Conservation (phyloP, 1,139 yeast species). For the Protomyces lactucae-debilis region DNA sequence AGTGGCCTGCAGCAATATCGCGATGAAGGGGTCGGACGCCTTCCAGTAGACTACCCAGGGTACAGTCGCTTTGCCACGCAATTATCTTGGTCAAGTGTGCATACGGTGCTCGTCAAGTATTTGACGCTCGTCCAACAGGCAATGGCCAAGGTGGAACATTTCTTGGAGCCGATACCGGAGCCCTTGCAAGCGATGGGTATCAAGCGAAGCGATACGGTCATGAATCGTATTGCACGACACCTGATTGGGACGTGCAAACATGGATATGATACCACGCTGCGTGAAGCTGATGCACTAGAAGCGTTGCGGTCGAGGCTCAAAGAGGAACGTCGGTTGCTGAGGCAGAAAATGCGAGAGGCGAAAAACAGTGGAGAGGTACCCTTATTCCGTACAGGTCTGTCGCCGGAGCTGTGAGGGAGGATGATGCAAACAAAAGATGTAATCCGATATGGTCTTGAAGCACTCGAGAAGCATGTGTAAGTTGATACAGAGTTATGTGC, state of each 20-base stretch:
- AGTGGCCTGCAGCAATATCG: not conserved
- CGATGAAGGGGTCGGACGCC: not conserved
- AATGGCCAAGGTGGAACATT: constrained; percentile 1
- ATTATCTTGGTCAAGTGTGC: constrained; percentile 1
- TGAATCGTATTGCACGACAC: constrained; percentile 14
- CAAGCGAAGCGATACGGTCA: constrained; percentile 9
- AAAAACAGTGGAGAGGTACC: too few relatives aligned
- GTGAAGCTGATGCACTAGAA: not conserved
- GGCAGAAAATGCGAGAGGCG: not conserved
- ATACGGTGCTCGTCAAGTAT: constrained; percentile 4
- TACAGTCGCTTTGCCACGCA: not conserved
- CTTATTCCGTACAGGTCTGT: not conserved
- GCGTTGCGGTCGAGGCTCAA: not conserved
- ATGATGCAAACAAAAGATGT: too few relatives aligned
- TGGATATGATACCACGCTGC: not conserved
- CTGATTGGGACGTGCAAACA: not conserved
- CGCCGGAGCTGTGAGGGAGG: not conserved
- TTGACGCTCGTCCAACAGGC: constrained; percentile 1
- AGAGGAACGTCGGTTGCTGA: not conserved
- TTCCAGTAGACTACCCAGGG: not conserved
- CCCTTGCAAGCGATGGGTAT: constrained; percentile 1
- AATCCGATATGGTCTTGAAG: too few relatives aligned
- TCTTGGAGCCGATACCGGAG: constrained; percentile 16
- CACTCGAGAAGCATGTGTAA: too few relatives aligned
- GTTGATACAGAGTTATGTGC: too few relatives aligned